These are phyloP conservation scores for Jimgerdemannia lactiflua DNA, from an alignment of 192 early-diverging fungal species.

Conservation along the genomic window DNA sequence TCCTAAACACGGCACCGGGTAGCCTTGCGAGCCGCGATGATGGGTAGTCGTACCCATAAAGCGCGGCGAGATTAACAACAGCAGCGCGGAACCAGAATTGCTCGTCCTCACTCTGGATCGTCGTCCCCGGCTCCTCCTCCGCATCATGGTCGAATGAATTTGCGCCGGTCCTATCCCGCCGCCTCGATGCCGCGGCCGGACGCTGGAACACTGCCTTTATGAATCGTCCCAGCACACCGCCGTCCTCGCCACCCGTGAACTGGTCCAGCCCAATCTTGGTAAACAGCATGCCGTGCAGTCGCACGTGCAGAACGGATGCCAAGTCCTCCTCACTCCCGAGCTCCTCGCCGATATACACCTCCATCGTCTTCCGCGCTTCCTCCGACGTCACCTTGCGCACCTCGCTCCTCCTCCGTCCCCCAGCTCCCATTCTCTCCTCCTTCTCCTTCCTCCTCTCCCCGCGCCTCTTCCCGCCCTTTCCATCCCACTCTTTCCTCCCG, in stretches of 20 bases:
- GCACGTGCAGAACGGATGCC: conserved; percentile 25
- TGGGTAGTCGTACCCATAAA: conserved; percentile 46
- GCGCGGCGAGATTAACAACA: conserved; percentile 38
- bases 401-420: conserved; percentile 15
- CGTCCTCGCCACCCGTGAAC: conserved; percentile 32
- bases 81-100: conserved; percentile 46
- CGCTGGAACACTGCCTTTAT: background rate
- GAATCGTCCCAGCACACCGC: conserved; percentile 18
- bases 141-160: background rate
- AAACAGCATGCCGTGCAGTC: conserved; percentile 57
- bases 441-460: background rate
- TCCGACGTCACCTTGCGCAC: conserved; percentile 9
- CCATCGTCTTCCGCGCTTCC: background rate
- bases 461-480: conserved; percentile 3
- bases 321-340: background rate
- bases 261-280: conserved; percentile 55
- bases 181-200: background rate
- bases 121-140: background rate
- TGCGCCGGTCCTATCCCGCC: background rate
- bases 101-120: conserved; percentile 20
- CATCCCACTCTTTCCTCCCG: background rate
- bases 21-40: conserved; percentile 14
- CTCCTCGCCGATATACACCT: conserved; percentile 18
- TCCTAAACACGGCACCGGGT: background rate
- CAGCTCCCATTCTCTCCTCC: conserved; percentile 2